These are phyloP conservation scores for Myotisia sp. DNA, from an alignment of 2,329 filamentous ascomycete species.

Conservation along the genomic window DNA sequence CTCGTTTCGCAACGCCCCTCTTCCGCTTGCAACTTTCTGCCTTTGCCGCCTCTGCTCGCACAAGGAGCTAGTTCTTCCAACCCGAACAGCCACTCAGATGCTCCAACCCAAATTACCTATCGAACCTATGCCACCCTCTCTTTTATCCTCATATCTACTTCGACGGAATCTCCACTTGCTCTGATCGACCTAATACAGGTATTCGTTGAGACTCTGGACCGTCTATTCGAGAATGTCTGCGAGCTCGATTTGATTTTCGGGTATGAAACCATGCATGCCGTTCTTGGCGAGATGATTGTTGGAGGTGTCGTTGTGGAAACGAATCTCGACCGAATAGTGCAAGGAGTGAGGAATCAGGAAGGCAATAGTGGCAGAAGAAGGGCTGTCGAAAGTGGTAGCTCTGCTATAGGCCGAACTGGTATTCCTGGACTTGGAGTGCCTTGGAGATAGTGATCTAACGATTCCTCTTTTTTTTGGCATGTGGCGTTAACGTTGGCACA, in stretches of 20 bases:
- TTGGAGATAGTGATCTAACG: conserved; percentile 18
- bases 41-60: conserved; percentile 51
- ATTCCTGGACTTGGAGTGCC: conserved; percentile 28
- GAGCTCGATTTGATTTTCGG: conserved; percentile 98
- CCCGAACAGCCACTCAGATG: conserved; percentile 56
- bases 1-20: conserved; percentile 81
- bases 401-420: conserved; percentile 23
- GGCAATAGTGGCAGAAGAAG: conserved; percentile 30
- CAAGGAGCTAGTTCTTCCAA: conserved; percentile 36
- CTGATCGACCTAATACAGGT: conserved; percentile 96
- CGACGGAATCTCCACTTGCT: conserved; percentile 87
- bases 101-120: conserved; percentile 91
- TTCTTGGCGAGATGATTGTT: conserved; percentile 85
- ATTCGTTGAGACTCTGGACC: conserved; percentile 88
- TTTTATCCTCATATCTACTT: conserved; percentile 95
- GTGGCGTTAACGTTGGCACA: too few relatives aligned
- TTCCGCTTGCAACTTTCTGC: conserved; percentile 96
- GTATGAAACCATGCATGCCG: conserved; percentile 88
- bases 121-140: conserved; percentile 96
- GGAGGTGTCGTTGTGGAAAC: conserved; percentile 92
- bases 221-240: conserved; percentile 95
- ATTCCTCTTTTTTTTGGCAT: background rate
- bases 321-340: conserved; percentile 71
- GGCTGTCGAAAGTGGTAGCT: conserved; percentile 30
- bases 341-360: conserved; percentile 53